Base-by-base conservation (phyloP, 2,329 filamentous ascomycete species). In the Kalaharituber pfeilii region DNA sequence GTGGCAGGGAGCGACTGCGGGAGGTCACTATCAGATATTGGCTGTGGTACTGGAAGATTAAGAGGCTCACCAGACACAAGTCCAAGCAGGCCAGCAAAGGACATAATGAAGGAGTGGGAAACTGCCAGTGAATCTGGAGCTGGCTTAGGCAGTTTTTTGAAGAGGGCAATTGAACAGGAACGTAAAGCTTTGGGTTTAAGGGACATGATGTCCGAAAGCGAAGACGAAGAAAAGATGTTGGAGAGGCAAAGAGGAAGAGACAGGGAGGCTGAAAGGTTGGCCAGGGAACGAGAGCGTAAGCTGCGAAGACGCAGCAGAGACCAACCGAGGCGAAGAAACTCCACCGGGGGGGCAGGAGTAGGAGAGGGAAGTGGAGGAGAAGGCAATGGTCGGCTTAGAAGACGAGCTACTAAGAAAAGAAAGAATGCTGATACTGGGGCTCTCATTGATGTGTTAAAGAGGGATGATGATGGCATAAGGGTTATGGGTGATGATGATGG, bases 391-490 rank as follows among this genome's bases (percentile, higher is more conserved):
- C 53, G 24, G 44, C 55, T 6, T 45, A 54, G 49, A 50, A 50
- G 50, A 52, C 15, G 15, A 6, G 18, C 42, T 13, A 47, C 51
- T 18, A 51, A 42, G 53, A 54, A 36, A 49, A 30, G 55, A 13
- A 51, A 54, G 30, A 56, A 58, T 27, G 42, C n/a, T 7, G 49
- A 50, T 13, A 28, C 47, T 28, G 53, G 49, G 18, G 26, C 29
- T 7, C 25, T 28, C 24, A 22, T 22, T n/a, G 22, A 36, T 26
- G 27, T 22, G 20, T 22, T 18, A 22, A 39, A 30, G 28, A 18
- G 28, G 22, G 63, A 65, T 20, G 65, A 66, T 42, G 66, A 69
- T 53, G 67, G 67, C 0, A 68, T 69, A 22, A 65, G 68, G 6
- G 64, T 69, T 13, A 39, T 13, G 33, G 39, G 62, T 60, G 36